These are phyloP conservation scores for Centaurea solstitialis DNA, from an alignment of 129 eudicot species.

Conservation along the genomic window DNA sequence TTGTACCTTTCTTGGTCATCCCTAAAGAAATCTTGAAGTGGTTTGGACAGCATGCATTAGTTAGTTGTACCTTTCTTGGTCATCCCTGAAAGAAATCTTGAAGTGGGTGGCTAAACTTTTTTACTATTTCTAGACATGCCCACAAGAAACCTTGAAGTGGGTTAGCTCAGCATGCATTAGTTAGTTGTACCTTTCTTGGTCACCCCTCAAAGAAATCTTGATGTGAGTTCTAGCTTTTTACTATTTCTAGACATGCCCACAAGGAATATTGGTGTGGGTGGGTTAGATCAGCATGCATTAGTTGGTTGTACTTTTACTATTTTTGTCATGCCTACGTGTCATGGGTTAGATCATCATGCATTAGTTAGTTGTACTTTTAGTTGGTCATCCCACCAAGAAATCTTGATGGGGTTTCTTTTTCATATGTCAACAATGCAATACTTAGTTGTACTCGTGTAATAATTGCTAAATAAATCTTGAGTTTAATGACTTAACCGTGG, in stretches of 20 bases:
- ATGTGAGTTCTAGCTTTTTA: neutral
- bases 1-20: neutral
- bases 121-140: neutral
- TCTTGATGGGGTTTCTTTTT: neutral
- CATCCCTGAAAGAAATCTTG: neutral
- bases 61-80: constrained; percentile 5
- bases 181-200: constrained; percentile 4
- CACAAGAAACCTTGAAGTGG: neutral
- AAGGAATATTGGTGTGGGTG: neutral
- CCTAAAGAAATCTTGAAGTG: neutral
- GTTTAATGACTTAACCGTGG: neutral
- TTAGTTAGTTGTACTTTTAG: neutral
- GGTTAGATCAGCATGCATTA: constrained; percentile 10
- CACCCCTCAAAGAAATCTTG: too few species aligned
- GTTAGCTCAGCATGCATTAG: constrained; percentile 5
- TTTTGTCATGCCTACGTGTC: neutral
- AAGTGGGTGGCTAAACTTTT: too few species aligned
- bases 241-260: neutral
- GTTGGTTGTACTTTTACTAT: neutral
- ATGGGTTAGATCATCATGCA: neutral
- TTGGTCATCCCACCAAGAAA: constrained; percentile 14
- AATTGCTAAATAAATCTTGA: neutral
- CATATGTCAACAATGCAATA: neutral
- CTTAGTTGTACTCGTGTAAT: neutral
- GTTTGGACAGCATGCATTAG: neutral